These are phyloP conservation scores for Serpula lacrymans DNA, from an alignment of 768 basidiomycete species.

Conservation along the genomic window DNA sequence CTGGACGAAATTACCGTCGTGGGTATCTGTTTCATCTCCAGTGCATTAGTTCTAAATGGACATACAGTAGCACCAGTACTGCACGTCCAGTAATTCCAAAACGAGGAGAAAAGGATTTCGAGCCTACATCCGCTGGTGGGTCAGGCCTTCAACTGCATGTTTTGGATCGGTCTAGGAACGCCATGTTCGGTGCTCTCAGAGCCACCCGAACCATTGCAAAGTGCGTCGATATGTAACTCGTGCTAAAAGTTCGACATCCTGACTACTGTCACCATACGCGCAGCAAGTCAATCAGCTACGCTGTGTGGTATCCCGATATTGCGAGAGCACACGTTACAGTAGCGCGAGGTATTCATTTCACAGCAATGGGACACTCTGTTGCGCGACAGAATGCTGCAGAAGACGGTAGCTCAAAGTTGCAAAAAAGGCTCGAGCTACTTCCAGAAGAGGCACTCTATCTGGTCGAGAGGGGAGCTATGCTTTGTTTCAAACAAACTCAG, in stretches of 20 bases:
- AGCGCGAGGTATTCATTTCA: slow-evolving; percentile 81
- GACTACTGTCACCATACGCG: too few relatives aligned
- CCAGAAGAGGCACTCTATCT: slow-evolving; percentile 96
- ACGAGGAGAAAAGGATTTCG: slow-evolving; percentile 97
- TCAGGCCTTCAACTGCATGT: slow-evolving; percentile 79
- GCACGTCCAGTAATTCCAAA: slow-evolving; percentile 81
- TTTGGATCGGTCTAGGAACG: slow-evolving; percentile 73
- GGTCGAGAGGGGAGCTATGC: slow-evolving; percentile 83
- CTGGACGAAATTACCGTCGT: slow-evolving; percentile 74
- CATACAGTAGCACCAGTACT: slow-evolving; percentile 19
- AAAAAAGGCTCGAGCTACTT: slow-evolving; percentile 77
- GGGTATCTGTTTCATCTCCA: slow-evolving; percentile 2
- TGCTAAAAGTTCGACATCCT: background rate
- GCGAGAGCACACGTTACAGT: slow-evolving; percentile 64
- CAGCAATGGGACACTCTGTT: slow-evolving; percentile 76
- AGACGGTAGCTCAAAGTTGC: slow-evolving; percentile 38
- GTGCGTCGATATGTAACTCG: slow-evolving; percentile 35
- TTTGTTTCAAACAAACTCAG: slow-evolving; percentile 67
- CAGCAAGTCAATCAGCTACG: slow-evolving; percentile 80
- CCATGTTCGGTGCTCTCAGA: slow-evolving; percentile 83
- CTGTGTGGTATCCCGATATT: slow-evolving; percentile 70
- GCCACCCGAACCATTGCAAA: slow-evolving; percentile 73
- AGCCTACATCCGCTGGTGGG: slow-evolving; percentile 64
- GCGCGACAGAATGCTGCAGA: slow-evolving; percentile 42
- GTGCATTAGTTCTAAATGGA: slow-evolving; percentile 4